Base-by-base conservation (phyloP, 2,329 filamentous ascomycete species). In the Hymenoscyphus scutula region DNA sequence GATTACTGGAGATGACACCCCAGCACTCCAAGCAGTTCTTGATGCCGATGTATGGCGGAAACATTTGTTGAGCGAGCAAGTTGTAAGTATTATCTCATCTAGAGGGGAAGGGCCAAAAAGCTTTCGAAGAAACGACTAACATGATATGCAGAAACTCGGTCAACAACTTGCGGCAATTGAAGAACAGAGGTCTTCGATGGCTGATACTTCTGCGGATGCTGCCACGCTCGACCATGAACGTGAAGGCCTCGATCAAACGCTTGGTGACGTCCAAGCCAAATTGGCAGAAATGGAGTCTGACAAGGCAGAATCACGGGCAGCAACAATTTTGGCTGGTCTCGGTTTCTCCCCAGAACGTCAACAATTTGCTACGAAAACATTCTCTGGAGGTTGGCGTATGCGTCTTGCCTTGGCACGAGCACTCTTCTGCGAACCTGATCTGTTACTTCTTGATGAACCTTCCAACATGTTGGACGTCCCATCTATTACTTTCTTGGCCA, bases 401-500 rank as follows among this genome's bases (percentile, higher is more conserved):
- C 89, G 95, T 81, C 80, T 99, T 73, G 95, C 95, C 15, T 84
- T 99, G 66, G 95, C 95, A 13, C 84, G 95, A 83, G 95, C 95
- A 15, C 85, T 99, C 38, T 99, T 99, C 82, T 99, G 95, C 80
- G 95, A 99, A 76, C 95, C 95, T 53, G 95, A 99, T 78, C 82
- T 99, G 59, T 80, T 99, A 64, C 84, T 99, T 76, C 92, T 99
- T 70, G 95, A 99, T 81, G 95, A 99, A 87, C 95, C 95, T 79
- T 98, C 94, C 61, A 98, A 98, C 87, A 98, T 98, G 94, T 92
- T 99, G 91, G 95, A 98, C 79, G 95, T 99, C 62, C 95, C 95
- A n/a, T 98, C 95, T 27, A 98, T 99, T 74, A 96, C 95, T 62
- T 99, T 98, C 85, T 84, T 99, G 75, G 90, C 94, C 56, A 94